These are phyloP conservation scores for Acanthamoeba triangularis DNA, from an alignment of 208 protist genomes.

Conservation along the genomic window DNA sequence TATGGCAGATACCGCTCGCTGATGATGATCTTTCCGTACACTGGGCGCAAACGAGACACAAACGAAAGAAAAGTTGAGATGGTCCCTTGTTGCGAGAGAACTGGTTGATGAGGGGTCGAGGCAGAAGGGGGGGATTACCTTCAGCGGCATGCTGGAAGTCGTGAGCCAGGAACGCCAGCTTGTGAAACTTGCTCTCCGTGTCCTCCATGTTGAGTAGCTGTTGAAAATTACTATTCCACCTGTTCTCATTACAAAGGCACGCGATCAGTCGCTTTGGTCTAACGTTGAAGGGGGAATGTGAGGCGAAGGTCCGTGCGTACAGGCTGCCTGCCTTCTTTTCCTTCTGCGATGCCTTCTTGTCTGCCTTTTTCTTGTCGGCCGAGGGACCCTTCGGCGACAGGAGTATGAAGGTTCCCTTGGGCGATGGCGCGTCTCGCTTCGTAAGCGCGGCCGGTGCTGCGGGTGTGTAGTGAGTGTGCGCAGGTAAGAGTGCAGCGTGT, in stretches of 20 bases:
- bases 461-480: background rate
- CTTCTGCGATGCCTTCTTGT: background rate
- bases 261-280: background rate
- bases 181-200: slow-evolving; percentile 64
- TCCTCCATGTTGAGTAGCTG: slow-evolving; percentile 9
- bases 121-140: background rate
- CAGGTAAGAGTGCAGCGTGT: background rate
- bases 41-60: background rate
- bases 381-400: background rate
- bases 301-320: background rate
- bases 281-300: background rate
- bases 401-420: background rate
- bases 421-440: background rate
- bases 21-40: slow-evolving; percentile 67
- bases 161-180: slow-evolving; percentile 36
- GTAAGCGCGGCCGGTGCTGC: background rate
- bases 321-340: slow-evolving; percentile 23
- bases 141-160: slow-evolving; percentile 63
- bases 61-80: background rate
- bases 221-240: slow-evolving; percentile 66
- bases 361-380: background rate
- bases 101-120: no score
- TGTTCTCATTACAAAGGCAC: background rate
- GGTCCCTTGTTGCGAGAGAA: background rate
- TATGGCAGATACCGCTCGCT: slow-evolving; percentile 32